These are phyloP conservation scores for Skeletonema costatum DNA, from an alignment of 108 stramenopile genomes.

Conservation along the genomic window DNA sequence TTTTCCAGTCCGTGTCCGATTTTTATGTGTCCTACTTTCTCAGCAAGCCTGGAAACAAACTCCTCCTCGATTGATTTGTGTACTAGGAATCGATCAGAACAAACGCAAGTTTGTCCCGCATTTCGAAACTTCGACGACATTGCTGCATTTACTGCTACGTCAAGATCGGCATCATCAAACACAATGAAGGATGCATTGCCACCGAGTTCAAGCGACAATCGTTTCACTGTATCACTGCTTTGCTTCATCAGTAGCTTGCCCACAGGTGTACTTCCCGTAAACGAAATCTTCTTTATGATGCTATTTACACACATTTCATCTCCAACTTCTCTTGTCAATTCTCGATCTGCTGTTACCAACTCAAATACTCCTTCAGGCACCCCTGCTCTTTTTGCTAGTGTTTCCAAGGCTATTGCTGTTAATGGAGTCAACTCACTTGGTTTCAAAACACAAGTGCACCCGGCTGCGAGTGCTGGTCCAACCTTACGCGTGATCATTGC, in stretches of 20 bases:
- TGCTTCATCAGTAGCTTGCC: constrained; percentile 81
- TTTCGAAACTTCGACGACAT: constrained; percentile 90
- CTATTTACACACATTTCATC: constrained; percentile 72
- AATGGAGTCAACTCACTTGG: constrained; percentile 90
- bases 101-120: constrained; percentile 95
- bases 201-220: constrained; percentile 81
- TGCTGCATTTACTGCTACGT: constrained; percentile 79
- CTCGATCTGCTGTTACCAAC: constrained; percentile 60
- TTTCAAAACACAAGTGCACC: constrained; percentile 88
- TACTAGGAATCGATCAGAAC: constrained; percentile 90
- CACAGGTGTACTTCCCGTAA: constrained; percentile 92
- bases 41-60: constrained; percentile 60
- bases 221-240: constrained; percentile 79
- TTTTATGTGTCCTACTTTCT: constrained; percentile 41
- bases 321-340: constrained; percentile 62
- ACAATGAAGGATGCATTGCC: constrained; percentile 95
- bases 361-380: constrained; percentile 81
- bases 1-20: constrained; percentile 76
- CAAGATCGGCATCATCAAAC: constrained; percentile 92
- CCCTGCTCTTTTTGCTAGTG: constrained; percentile 74
- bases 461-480: constrained; percentile 90
- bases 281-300: constrained; percentile 83
- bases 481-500: constrained; percentile 97
- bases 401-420: constrained; percentile 77
- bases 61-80: constrained; percentile 78